These are phyloP conservation scores for Chlorociboria aeruginascens DNA, from an alignment of 495 filamentous ascomycete species.

Conservation along the genomic window DNA sequence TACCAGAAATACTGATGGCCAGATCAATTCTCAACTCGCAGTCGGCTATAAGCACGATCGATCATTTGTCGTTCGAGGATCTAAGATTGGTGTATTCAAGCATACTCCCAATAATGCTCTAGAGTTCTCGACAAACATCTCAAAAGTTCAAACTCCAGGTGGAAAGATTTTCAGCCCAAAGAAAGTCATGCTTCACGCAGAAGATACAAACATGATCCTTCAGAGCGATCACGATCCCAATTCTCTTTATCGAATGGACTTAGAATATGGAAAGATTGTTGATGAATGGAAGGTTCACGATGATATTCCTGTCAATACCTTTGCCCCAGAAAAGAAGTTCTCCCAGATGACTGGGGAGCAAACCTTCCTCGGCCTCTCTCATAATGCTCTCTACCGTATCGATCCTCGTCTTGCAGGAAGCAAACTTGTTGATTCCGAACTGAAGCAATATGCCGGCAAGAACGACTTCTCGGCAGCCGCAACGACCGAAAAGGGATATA, in stretches of 20 bases:
- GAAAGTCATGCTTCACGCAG: slow-evolving; percentile 96
- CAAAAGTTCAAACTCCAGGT: slow-evolving; percentile 80
- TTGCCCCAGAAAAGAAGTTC: slow-evolving; percentile 95
- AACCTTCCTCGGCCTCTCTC: slow-evolving; percentile 83
- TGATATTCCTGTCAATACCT: slow-evolving; percentile 81
- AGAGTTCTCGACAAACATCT: slow-evolving; percentile 96
- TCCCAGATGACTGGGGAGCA: slow-evolving; percentile 94
- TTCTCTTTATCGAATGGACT: slow-evolving; percentile 92
- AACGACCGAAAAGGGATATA: slow-evolving; percentile 90
- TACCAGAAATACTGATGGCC: slow-evolving; percentile 58
- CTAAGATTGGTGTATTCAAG: slow-evolving; percentile 98
- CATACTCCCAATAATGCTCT: slow-evolving; percentile 86
- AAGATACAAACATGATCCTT: slow-evolving; percentile 85
- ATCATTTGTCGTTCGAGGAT: slow-evolving; percentile 91
- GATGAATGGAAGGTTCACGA: slow-evolving; percentile 99
- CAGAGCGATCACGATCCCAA: slow-evolving; percentile 80
- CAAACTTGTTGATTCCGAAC: slow-evolving; percentile 83
- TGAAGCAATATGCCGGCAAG: slow-evolving; percentile 93
- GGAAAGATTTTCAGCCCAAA: slow-evolving; percentile 85
- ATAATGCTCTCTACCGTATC: slow-evolving; percentile 86
- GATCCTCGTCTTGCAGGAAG: slow-evolving; percentile 83
- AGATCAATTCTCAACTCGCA: slow-evolving; percentile 90
- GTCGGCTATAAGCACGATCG: slow-evolving; percentile 97
- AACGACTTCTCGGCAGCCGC: slow-evolving; percentile 91
- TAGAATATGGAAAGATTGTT: slow-evolving; percentile 97